Percentiles rank a stretch among this genome's conserved stretches.
Evolutionary conservation across 2,329 filamentous ascomycete species (phyloP).

Genomic region (Fusarium globosum): DNA sequence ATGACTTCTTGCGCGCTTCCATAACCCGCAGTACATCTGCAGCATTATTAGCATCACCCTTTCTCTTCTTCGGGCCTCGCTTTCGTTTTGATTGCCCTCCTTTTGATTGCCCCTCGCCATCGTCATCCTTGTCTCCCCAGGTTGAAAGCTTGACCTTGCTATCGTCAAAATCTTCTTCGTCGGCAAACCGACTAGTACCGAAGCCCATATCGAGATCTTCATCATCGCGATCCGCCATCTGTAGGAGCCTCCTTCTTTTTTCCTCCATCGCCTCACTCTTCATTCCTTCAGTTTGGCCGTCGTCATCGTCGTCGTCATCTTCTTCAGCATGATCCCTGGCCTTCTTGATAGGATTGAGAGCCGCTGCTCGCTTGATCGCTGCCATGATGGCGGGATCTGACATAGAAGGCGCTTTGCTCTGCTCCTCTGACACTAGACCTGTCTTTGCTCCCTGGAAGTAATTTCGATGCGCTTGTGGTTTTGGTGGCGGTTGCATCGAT

Average conservation of each 20-base stretch:
- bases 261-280: slow-evolving; percentile 69
- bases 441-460: slow-evolving; percentile 72
- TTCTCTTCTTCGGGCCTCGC: slow-evolving; percentile 78
- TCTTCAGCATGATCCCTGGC: slow-evolving; percentile 46
- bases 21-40: slow-evolving; percentile 84
- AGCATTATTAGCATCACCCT: slow-evolving; percentile 81
- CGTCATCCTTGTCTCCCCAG: slow-evolving; percentile 69
- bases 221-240: slow-evolving; percentile 80
- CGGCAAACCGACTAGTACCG: slow-evolving; percentile 85
- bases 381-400: slow-evolving; percentile 83
- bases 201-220: slow-evolving; percentile 96
- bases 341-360: slow-evolving; percentile 63
- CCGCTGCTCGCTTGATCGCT: slow-evolving; percentile 85
- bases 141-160: slow-evolving; percentile 74
- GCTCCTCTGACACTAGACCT: slow-evolving; percentile 64
- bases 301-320: slow-evolving; percentile 40
- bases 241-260: slow-evolving; percentile 78
- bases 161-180: slow-evolving; percentile 84
- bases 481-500: slow-evolving; percentile 61
- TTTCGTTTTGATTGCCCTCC: slow-evolving; percentile 70
- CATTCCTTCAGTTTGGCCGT: slow-evolving; percentile 54
- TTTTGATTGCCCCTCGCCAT: slow-evolving; percentile 54
- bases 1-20: slow-evolving; percentile 64
- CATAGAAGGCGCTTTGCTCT: slow-evolving; percentile 65
- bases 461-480: slow-evolving; percentile 59